Conservation (phyloP, 78 protist species). For the Cavenderia fasciculata region DNA sequence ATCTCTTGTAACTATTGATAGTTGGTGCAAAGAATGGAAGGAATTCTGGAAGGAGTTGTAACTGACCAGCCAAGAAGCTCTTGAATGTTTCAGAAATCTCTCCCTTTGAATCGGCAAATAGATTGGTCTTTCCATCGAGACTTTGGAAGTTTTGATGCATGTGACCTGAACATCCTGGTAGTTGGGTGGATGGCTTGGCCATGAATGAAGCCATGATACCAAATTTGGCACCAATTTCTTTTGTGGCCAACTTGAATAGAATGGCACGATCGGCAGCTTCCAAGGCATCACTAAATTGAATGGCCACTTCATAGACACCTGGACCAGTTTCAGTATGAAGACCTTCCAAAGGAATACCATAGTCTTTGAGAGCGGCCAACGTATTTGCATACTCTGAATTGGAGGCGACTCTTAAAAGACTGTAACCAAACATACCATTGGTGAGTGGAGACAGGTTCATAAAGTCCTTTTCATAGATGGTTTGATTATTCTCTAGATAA, state of each 20-base stretch:
- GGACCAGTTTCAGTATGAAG: slow-evolving; percentile 83
- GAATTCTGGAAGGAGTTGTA: slow-evolving; percentile 65
- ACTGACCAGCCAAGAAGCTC: slow-evolving; percentile 75
- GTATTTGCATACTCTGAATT: slow-evolving; percentile 25
- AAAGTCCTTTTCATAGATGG: slow-evolving; percentile 8
- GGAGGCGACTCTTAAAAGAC: slow-evolving; percentile 30
- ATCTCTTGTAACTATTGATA: slow-evolving; percentile 73
- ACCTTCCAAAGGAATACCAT: slow-evolving; percentile 79
- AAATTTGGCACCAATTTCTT: slow-evolving; percentile 47
- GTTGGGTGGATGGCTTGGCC: slow-evolving; percentile 62
- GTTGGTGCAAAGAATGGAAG: slow-evolving; percentile 82
- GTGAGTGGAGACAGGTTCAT: slow-evolving; percentile 43
- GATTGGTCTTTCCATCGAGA: not conserved
- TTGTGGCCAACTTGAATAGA: slow-evolving; percentile 61
- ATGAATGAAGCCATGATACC: slow-evolving; percentile 72
- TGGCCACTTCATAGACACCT: slow-evolving; percentile 82
- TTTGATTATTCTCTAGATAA: slow-evolving; percentile 46
- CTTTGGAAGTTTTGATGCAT: slow-evolving; percentile 71
- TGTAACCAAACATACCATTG: slow-evolving; percentile 81
- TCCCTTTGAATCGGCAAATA: slow-evolving; percentile 11
- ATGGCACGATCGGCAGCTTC: slow-evolving; percentile 78
- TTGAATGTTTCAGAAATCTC: slow-evolving; percentile 50
- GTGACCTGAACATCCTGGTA: slow-evolving; percentile 81
- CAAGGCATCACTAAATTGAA: slow-evolving; percentile 47
- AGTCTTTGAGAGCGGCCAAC: slow-evolving; percentile 15